Percentiles rank a stretch among this genome's conserved stretches.
Evolutionary conservation across 257 asterid genomes (phyloP).

Genomic region (Capsicum chinense): DNA sequence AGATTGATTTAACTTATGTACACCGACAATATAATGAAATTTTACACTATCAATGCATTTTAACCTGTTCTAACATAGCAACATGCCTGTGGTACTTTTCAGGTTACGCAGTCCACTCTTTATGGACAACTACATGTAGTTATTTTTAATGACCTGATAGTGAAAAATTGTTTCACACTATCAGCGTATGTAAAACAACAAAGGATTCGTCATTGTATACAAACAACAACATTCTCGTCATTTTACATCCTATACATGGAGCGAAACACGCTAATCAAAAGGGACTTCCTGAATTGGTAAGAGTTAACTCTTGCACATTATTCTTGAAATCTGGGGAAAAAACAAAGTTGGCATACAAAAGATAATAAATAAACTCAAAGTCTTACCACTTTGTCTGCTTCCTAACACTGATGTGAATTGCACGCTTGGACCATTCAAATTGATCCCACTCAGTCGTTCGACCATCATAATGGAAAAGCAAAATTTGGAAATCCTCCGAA

Average conservation of each 20-base stretch:
- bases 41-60: neutral
- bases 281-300: constrained; percentile 15
- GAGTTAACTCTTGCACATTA: neutral
- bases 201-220: neutral
- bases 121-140: neutral
- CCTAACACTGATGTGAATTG: constrained; percentile 86
- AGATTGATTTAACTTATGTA: neutral
- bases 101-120: constrained; percentile 5
- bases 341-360: neutral
- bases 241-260: neutral
- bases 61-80: neutral
- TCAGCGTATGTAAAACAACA: neutral
- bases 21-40: neutral
- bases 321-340: neutral
- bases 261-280: neutral
- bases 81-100: neutral
- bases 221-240: neutral
- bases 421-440: constrained; percentile 93
- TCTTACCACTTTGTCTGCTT: constrained; percentile 95
- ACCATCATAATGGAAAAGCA: constrained; percentile 99
- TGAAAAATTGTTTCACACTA: neutral
- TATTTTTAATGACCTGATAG: constrained; percentile 1
- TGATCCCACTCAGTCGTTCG: constrained; percentile 93
- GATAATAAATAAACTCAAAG: neutral
- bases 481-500: constrained; percentile 89